phyloP scores from a whole-genome alignment of 768 basidiomycete genomes.

The Collybia sordida region DNA sequence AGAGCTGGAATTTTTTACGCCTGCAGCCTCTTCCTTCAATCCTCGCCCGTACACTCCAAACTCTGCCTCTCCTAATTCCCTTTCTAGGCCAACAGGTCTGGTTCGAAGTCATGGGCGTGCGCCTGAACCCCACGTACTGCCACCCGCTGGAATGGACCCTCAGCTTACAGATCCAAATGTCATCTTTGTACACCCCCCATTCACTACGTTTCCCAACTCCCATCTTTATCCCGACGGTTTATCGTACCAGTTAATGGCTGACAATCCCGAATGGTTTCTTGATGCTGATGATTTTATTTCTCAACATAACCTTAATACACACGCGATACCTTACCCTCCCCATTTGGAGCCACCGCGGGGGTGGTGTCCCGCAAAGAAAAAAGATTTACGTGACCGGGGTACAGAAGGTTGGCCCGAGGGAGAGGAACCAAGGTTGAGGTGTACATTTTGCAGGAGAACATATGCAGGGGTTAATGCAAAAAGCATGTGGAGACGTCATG shows the following conservation, averaged over 20 bases:
- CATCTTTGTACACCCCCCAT: constrained; percentile 76
- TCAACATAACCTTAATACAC: constrained; percentile 41
- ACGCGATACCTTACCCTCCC: constrained; percentile 70
- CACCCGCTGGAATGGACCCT: constrained; percentile 65
- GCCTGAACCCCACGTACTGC: constrained; percentile 43
- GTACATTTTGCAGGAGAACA: constrained; percentile 81
- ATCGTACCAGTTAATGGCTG: constrained; percentile 69
- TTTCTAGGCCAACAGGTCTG: constrained; percentile 20
- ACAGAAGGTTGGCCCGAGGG: constrained; percentile 77
- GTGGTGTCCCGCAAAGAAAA: constrained; percentile 87
- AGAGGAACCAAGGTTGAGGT: constrained; percentile 75
- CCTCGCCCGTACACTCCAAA: constrained; percentile 62
- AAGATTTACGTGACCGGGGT: constrained; percentile 69
- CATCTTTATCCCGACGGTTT: constrained; percentile 64
- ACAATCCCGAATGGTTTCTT: constrained; percentile 80
- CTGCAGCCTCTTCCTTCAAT: constrained; percentile 63
- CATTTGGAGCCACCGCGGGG: constrained; percentile 81
- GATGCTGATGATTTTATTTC: constrained; percentile 64
- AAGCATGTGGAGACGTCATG: constrained; percentile 89
- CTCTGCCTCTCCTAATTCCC: constrained; percentile 21
- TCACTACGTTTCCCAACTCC: constrained; percentile 63
- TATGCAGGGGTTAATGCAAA: constrained; percentile 89
- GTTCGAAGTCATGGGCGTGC: constrained; percentile 30
- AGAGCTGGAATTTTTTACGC: constrained; percentile 60
- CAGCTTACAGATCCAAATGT: constrained; percentile 61